A percentile compares a stretch with the other conserved stretches of the same genome.
These are phyloP conservation scores for Galeopsis tetrahit DNA, from an alignment of 257 asterid genomes.

Conservation along the genomic window DNA sequence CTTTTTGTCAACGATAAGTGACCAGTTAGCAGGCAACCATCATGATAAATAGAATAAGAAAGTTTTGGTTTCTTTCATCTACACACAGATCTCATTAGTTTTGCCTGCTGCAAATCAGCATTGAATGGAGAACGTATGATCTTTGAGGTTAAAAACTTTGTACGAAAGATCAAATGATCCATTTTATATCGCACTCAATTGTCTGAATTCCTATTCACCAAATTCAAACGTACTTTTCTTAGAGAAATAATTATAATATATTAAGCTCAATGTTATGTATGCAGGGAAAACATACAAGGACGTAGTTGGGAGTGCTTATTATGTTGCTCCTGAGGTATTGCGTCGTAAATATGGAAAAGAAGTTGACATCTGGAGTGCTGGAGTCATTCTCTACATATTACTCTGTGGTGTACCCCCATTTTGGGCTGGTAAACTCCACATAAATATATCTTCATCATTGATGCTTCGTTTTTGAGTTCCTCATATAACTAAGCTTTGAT, in stretches of 20 bases:
- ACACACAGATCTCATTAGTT: neutral
- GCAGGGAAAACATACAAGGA: slow-evolving; percentile 79
- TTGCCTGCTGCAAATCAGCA: neutral
- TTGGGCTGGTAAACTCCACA: slow-evolving; percentile 63
- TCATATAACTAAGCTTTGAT: slow-evolving; percentile 5
- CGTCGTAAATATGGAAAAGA: slow-evolving; percentile 78
- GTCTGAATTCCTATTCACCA: neutral
- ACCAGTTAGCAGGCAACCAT: too few species aligned
- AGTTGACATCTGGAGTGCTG: slow-evolving; percentile 87
- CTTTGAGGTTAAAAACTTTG: neutral
- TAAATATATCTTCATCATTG: neutral
- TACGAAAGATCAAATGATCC: neutral
- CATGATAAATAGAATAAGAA: neutral
- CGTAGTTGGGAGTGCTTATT: slow-evolving; percentile 86
- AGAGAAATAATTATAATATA: neutral
- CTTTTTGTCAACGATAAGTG: neutral
- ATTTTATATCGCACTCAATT: neutral
- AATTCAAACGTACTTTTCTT: neutral
- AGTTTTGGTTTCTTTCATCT: neutral
- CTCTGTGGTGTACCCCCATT: slow-evolving; percentile 92
- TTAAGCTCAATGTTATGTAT: neutral
- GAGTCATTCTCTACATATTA: slow-evolving; percentile 80
- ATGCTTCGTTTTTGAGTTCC: slow-evolving; percentile 10
- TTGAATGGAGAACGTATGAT: neutral
- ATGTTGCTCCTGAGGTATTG: slow-evolving; percentile 87